A percentile compares a stretch with the other conserved stretches of the same genome.
Conservation (phyloP, 2,329 filamentous ascomycete species). For the Colletotrichum spaethianum region DNA sequence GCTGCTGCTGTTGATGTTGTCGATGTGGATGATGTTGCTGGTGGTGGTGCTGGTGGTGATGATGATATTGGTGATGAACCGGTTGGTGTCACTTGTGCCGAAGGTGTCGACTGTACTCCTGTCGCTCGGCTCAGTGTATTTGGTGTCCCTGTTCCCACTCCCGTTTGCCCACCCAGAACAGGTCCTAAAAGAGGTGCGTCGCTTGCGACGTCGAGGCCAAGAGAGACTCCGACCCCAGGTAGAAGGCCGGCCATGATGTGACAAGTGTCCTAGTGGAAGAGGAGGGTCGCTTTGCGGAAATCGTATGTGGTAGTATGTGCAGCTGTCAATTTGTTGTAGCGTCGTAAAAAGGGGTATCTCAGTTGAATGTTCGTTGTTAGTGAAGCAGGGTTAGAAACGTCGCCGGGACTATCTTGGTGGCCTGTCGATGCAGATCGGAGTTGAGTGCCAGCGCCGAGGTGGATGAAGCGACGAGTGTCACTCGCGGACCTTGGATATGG, state of each 20-base stretch:
- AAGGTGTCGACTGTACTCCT: not conserved
- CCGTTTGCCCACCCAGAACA: conserved; percentile 14
- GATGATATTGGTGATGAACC: not conserved
- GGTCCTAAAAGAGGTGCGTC: conserved; percentile 11
- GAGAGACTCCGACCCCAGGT: conserved; percentile 1
- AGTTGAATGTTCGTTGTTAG: conserved; percentile 14
- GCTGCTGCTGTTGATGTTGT: not conserved
- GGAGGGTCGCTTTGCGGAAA: not conserved
- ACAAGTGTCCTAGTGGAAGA: not conserved
- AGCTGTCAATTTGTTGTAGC: not conserved
- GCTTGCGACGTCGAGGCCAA: conserved; percentile 4
- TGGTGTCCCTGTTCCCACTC: conserved; percentile 16
- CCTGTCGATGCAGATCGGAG: not conserved
- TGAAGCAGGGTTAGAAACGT: not conserved
- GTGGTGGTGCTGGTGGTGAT: conserved; percentile 15
- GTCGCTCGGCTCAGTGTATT: conserved; percentile 21
- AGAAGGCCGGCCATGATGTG: conserved; percentile 34
- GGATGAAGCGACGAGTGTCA: not conserved
- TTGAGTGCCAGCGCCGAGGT: not conserved
- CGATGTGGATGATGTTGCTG: not conserved
- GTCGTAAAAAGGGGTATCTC: conserved; percentile 7
- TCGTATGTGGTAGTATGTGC: not conserved
- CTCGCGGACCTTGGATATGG: not conserved
- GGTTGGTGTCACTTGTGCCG: conserved; percentile 4
- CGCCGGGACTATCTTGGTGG: no score